Base-by-base conservation (phyloP, 2,329 filamentous ascomycete genomes). In the Apiospora marii region DNA sequence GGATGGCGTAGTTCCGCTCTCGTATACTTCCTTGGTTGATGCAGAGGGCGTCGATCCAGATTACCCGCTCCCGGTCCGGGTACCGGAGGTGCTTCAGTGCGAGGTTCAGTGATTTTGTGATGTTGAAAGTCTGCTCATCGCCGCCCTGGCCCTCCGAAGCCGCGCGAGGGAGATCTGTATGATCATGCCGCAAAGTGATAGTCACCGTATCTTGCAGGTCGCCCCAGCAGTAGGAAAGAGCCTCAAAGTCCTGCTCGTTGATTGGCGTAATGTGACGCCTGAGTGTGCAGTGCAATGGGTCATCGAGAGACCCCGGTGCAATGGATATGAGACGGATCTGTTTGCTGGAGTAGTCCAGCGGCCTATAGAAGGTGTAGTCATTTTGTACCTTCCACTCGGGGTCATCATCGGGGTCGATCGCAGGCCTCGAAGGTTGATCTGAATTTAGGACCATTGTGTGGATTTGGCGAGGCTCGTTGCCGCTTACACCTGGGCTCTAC, bases 351-450 rank as follows among this genome's bases (percentile, higher is more conserved):
- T 71, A 46, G 27, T 71, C 70, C 37, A 71, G 46, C 10, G 70
- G 70, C 27, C 43, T 44, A 13, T 71, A 71, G n/a, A 48, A 41
- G 14, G 70, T 67, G 27, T 71, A 71, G 70, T 71, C 70, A 30
- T 71, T 71, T 19, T 71, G 53, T n/a, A 71, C 70, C 10, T 71
- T 71, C 70, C 70, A 71, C 34, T 71, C 58, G 19, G 70, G 70
- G n/a, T 67, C 43, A 37, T 71, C 70, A 68, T 64, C 34, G n/a
- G 58, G 58, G 19, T 64, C 58, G 22, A 64, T 5, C 22, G 34
- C 34, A 41, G 58, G 58, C 22, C 10, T 41, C 19, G 6, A 10
- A 41, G 58, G 58, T 22, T 13, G 58, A 22, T 41, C 34, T 64
- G 58, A 3, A 24, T 6, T 5, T 12, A 30, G n/a, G 14, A 34